Conservation (phyloP, 345 rosid genomes). For the Gossypium bickii region DNA sequence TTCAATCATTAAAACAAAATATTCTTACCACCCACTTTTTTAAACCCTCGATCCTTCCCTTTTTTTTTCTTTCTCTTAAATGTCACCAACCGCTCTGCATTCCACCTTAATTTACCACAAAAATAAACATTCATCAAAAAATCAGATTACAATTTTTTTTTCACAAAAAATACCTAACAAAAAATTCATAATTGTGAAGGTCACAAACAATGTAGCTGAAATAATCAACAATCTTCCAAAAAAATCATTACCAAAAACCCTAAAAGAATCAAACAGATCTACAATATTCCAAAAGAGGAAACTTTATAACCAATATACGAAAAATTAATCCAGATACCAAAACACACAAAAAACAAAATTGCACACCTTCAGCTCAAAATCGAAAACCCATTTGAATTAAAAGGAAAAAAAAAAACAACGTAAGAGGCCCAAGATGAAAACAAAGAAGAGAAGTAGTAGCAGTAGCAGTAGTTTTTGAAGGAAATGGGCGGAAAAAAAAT, state of each 20-base stretch:
- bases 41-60: not conserved
- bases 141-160: not conserved
- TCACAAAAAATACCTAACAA: not conserved
- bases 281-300: conserved; percentile 20
- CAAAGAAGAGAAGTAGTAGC: not conserved
- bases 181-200: not conserved
- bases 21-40: conserved; percentile 4
- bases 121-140: not conserved
- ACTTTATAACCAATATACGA: not conserved
- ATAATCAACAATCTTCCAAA: not conserved
- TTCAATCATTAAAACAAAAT: not conserved
- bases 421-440: not conserved
- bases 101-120: not conserved
- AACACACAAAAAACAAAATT: not conserved
- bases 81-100: not conserved
- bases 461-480: not conserved
- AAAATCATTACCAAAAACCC: not conserved
- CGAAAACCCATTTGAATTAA: conserved; percentile 13
- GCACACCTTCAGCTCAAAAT: conserved; percentile 15
- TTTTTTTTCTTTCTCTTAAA: not conserved
- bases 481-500: not conserved
- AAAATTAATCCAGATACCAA: not conserved
- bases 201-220: not conserved
- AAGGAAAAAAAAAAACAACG: not conserved
- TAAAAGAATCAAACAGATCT: conserved; percentile 23